Conservation (phyloP, 2,329 filamentous ascomycete species). For the Colletotrichum magnum region DNA sequence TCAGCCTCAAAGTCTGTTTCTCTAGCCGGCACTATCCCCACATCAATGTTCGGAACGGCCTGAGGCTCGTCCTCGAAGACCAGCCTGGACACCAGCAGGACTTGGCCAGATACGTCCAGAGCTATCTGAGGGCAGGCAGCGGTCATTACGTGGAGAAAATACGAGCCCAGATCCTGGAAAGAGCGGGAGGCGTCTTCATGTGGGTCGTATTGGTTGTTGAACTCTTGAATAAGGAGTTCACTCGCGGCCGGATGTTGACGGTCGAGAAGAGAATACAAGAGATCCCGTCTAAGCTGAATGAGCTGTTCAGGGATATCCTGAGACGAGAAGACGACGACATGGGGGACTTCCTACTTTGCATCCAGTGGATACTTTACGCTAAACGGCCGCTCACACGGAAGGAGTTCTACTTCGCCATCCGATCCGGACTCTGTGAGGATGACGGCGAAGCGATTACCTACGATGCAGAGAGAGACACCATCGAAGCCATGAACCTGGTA, state of each 20-base stretch:
- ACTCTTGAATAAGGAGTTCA: slow-evolving; percentile 54
- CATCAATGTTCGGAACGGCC: slow-evolving; percentile 23
- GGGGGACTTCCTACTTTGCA: slow-evolving; percentile 53
- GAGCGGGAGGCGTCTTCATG: slow-evolving; percentile 56
- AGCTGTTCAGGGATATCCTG: slow-evolving; percentile 60
- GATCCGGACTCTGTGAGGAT: slow-evolving; percentile 7
- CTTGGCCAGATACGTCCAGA: slow-evolving; percentile 44
- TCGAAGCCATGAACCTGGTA: slow-evolving; percentile 51
- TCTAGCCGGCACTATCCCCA: slow-evolving; percentile 29
- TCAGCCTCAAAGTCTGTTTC: slow-evolving; percentile 8
- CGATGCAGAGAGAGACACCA: slow-evolving; percentile 43
- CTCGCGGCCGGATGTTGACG: slow-evolving; percentile 44
- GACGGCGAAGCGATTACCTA: slow-evolving; percentile 27
- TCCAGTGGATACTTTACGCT: slow-evolving; percentile 61
- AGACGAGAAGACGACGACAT: slow-evolving; percentile 54
- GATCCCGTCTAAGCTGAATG: slow-evolving; percentile 50
- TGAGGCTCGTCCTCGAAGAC: slow-evolving; percentile 46
- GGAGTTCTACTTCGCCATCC: slow-evolving; percentile 53
- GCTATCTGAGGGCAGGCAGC: slow-evolving; percentile 41
- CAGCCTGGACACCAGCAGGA: slow-evolving; percentile 45
- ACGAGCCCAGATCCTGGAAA: neutral
- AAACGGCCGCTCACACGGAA: slow-evolving; percentile 50
- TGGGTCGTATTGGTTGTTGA: slow-evolving; percentile 59
- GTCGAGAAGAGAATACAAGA: slow-evolving; percentile 51
- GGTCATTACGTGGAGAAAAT: neutral